A percentile compares a stretch with the other conserved stretches of the same genome.
These are phyloP conservation scores for Saccharomyces eubayanus DNA, from an alignment of 805 yeast genomes.

Conservation along the genomic window DNA sequence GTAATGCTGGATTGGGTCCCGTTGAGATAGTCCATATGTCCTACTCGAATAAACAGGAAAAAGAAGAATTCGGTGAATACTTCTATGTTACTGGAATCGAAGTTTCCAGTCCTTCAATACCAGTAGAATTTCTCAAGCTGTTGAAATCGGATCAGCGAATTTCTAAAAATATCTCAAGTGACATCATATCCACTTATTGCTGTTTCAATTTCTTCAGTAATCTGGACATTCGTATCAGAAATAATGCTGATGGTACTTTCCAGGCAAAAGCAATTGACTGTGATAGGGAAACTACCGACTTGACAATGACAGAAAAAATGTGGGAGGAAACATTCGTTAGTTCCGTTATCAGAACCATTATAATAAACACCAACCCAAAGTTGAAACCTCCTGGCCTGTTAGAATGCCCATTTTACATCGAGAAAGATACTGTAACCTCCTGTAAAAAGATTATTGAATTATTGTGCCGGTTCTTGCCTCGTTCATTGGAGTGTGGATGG, in stretches of 20 bases:
- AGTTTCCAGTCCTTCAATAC: conserved; percentile 37
- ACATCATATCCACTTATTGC: conserved; percentile 43
- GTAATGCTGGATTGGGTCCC: conserved; percentile 51
- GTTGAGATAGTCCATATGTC: conserved; percentile 54
- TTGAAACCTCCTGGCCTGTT: conserved; percentile 52
- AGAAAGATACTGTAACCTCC: conserved; percentile 18
- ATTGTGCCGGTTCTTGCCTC: conserved; percentile 40
- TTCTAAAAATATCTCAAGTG: conserved; percentile 12
- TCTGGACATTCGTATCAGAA: conserved; percentile 65
- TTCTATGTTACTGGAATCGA: conserved; percentile 43
- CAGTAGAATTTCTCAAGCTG: conserved; percentile 41
- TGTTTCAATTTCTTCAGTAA: conserved; percentile 65
- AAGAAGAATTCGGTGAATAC: conserved; percentile 43
- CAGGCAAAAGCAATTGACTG: conserved; percentile 28
- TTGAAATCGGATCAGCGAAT: conserved; percentile 20
- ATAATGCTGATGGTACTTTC: conserved; percentile 30
- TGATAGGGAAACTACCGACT: conserved; percentile 23
- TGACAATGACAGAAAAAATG: conserved; percentile 27
- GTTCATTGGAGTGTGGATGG: conserved; percentile 42
- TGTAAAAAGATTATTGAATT: conserved; percentile 29
- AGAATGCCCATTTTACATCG: conserved; percentile 38
- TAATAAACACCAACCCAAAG: conserved; percentile 46
- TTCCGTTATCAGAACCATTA: conserved; percentile 44
- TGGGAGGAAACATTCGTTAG: conserved; percentile 63
- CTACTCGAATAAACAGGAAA: conserved; percentile 32